phyloP scores from a whole-genome alignment of 2,329 filamentous ascomycete genomes.

The Aspergillus texensis region DNA sequence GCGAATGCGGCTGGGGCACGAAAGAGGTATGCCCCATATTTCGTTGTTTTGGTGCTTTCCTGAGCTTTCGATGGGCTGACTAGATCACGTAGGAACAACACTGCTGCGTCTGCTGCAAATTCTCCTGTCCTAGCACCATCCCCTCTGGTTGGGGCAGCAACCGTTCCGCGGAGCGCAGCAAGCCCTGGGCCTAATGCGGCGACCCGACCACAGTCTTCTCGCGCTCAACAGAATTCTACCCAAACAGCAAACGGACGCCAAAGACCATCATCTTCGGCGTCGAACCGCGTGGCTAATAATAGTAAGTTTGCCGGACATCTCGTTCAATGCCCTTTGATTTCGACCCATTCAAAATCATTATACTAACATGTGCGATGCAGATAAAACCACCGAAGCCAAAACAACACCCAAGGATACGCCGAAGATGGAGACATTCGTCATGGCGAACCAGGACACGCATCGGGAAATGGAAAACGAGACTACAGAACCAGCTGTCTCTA shows the following conservation, averaged over 20 bases:
- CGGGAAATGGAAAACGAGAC: slow-evolving; percentile 32
- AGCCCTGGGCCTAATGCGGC: slow-evolving; percentile 63
- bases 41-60: neutral
- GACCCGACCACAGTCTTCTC: slow-evolving; percentile 67
- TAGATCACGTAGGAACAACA: slow-evolving; percentile 46
- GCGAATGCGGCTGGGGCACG: slow-evolving; percentile 61
- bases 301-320: slow-evolving; percentile 40
- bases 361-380: slow-evolving; percentile 25
- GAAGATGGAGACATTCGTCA: slow-evolving; percentile 28
- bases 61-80: neutral
- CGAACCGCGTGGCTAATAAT: slow-evolving; percentile 62
- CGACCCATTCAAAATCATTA: slow-evolving; percentile 15
- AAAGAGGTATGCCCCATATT: slow-evolving; percentile 64
- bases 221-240: slow-evolving; percentile 75
- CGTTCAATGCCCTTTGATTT: slow-evolving; percentile 18
- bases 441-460: slow-evolving; percentile 42
- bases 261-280: slow-evolving; percentile 62
- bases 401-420: slow-evolving; percentile 53
- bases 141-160: slow-evolving; percentile 69
- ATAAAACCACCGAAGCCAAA: slow-evolving; percentile 54
- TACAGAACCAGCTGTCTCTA: slow-evolving; percentile 18
- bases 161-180: slow-evolving; percentile 58
- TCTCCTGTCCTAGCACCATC: slow-evolving; percentile 76
- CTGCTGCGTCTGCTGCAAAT: slow-evolving; percentile 55
- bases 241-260: slow-evolving; percentile 60